Evolutionary conservation across 78 protist species (phyloP).

Genomic region (Fonticula alba): DNA sequence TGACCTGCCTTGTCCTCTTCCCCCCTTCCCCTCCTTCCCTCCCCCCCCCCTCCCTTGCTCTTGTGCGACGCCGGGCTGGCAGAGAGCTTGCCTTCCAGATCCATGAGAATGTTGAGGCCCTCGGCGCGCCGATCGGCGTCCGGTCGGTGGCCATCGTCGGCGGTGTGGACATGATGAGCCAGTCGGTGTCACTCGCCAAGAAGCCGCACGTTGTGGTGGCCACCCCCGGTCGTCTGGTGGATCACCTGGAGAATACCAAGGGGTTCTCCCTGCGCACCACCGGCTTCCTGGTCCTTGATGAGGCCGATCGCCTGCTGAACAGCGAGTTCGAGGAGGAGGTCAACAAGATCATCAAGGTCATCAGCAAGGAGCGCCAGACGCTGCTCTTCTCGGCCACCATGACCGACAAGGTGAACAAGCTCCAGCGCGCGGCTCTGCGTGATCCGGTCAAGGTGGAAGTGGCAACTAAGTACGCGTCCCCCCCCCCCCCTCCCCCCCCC

Average conservation of each 20-base stretch:
- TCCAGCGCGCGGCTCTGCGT: conserved; percentile 71
- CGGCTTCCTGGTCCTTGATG: conserved; percentile 76
- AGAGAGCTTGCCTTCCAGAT: conserved; percentile 93
- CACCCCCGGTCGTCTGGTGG: conserved; percentile 89
- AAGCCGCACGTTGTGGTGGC: conserved; percentile 89
- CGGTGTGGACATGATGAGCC: conserved; percentile 37
- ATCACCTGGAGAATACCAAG: conserved; percentile 76
- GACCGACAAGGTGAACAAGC: conserved; percentile 82
- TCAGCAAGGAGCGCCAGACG: conserved; percentile 58
- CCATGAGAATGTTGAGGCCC: conserved; percentile 62
- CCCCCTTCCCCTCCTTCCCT: not conserved
- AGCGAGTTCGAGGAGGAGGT: conserved; percentile 88
- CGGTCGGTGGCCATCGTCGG: conserved; percentile 51
- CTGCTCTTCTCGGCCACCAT: conserved; percentile 91
- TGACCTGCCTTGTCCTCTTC: not conserved
- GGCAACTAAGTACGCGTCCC: not conserved
- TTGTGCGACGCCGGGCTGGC: conserved; percentile 1
- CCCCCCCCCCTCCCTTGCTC: not conserved
- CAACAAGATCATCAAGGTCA: conserved; percentile 33
- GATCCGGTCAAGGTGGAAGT: conserved; percentile 67
- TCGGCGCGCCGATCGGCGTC: conserved; percentile 74
- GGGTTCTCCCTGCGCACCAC: conserved; percentile 62
- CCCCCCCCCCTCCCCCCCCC: not conserved
- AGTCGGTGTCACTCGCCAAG: conserved; percentile 55
- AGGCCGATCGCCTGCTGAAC: conserved; percentile 85